These are phyloP conservation scores for Umbelopsis sp. DNA, from an alignment of 371 early-diverging fungal species.

Conservation along the genomic window DNA sequence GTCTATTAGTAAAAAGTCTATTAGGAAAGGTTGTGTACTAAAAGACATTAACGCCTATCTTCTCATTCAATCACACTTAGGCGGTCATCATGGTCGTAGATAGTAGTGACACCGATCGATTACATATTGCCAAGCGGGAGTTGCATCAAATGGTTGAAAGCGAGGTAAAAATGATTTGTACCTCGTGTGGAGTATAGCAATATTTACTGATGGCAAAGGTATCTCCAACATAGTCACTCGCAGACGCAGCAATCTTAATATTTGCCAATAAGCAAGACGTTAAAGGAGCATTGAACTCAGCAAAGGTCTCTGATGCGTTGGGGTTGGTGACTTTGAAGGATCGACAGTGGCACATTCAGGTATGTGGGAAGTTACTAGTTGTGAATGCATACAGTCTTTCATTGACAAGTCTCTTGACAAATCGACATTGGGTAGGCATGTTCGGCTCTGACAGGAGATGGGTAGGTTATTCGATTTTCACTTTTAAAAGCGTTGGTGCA, in stretches of 20 bases:
- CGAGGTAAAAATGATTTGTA: slow-evolving; percentile 49
- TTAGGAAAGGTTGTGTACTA: neutral
- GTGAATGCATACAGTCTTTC: neutral
- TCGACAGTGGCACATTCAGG: slow-evolving; percentile 79
- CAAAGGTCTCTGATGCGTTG: slow-evolving; percentile 71
- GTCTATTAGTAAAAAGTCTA: neutral
- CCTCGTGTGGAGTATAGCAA: neutral
- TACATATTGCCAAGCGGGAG: slow-evolving; percentile 67
- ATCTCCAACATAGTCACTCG: slow-evolving; percentile 49
- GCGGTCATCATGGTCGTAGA: slow-evolving; percentile 83
- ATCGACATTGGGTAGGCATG: slow-evolving; percentile 48
- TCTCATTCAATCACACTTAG: slow-evolving; percentile 23
- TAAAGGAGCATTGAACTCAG: slow-evolving; percentile 66
- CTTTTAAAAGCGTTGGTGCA: neutral
- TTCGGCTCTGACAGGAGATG: slow-evolving; percentile 76
- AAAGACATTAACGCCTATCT: neutral
- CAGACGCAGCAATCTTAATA: slow-evolving; percentile 65
- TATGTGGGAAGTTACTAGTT: slow-evolving; percentile 27
- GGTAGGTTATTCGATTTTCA: slow-evolving; percentile 41
- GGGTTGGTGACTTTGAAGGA: slow-evolving; percentile 66
- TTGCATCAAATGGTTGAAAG: slow-evolving; percentile 77
- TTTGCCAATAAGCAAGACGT: slow-evolving; percentile 80
- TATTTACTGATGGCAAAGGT: neutral
- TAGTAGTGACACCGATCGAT: slow-evolving; percentile 68
- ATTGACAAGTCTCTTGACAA: slow-evolving; percentile 8